Evolutionary conservation across 2,329 filamentous ascomycete genomes (phyloP).

Genomic region (Cladosporium sp.): DNA sequence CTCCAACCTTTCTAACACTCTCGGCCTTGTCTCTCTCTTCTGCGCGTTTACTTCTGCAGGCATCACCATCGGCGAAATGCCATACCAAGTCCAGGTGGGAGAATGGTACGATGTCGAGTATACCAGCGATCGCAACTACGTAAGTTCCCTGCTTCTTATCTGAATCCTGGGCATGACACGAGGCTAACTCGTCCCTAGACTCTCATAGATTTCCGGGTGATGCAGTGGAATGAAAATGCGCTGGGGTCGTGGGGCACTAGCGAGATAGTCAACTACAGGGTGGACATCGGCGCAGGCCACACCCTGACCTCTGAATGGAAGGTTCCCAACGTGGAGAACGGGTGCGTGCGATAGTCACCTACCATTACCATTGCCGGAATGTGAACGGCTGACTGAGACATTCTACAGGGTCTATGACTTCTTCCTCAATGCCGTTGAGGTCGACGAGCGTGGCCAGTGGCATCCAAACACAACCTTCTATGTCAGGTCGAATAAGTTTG

Average conservation of each 20-base stretch:
- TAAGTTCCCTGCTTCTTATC: not conserved
- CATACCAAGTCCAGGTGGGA: not conserved
- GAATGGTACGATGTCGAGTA: not conserved
- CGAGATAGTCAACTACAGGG: not conserved
- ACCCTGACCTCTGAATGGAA: not conserved
- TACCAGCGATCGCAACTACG: not conserved
- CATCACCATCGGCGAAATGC: not conserved
- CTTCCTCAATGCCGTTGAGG: not conserved
- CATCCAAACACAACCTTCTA: not conserved
- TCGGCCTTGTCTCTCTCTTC: not conserved
- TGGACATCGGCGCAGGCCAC: not conserved
- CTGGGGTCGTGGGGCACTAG: not conserved
- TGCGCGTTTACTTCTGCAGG: not conserved
- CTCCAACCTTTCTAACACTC: not conserved
- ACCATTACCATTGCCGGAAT: no score
- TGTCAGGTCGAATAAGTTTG: not conserved
- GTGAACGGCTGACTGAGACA: not conserved
- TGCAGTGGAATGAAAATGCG: not conserved
- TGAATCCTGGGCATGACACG: not conserved
- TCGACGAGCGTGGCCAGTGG: not conserved
- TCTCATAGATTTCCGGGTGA: not conserved
- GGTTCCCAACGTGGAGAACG: not conserved
- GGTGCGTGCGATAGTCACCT: not conserved
- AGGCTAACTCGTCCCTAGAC: not conserved
- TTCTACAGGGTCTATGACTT: not conserved